Base-by-base conservation (phyloP, 495 filamentous ascomycete genomes). In the Thozetella sp. region DNA sequence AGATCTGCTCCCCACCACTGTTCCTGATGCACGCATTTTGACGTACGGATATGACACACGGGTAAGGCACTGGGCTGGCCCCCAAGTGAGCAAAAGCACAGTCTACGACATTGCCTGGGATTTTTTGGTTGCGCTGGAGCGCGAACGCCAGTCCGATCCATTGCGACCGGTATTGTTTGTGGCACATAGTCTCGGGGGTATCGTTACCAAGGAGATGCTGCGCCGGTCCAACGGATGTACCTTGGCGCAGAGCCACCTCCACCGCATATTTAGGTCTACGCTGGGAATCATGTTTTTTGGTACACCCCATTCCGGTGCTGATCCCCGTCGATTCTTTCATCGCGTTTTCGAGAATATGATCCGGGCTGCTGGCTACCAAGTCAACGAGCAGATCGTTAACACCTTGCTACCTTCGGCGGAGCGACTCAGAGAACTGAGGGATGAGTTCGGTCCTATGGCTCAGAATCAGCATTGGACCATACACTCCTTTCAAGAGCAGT, bases 121-220 rank as follows among this genome's bases (percentile, higher is more conserved):
- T 50, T 43, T 69, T 0, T 40, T 71, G 37, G 56, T n/a, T 20
- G 61, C 55, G 10, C 22, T 66, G 9, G 25, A 53, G 37, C 30
- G 46, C n/a, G 51, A 63, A 13, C 43, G 43, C 20, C 12, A n/a
- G n/a, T 4, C 26, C 53, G 60, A 27, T 11, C 15, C n/a, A 2
- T 19, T 27, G 34, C 37, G 65, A 24, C 68, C 69, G 12, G 53
- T 72, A 19, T 30, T 78, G 3, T 78, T 76, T 59, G 51, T 78
- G 26, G 70, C 68, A 30, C 74, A 78, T 55, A 78, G 74, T 56
- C 50, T 76, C 1, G 75, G 74, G 13, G 74, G 75, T 0, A 73
- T 78, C 30, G 60, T 76, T 0, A 61, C 70, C 56, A 76, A 76
- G 56, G 71, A 75, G 53, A 67, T 65, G 17, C 30, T 67, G 56